phyloP scores from a whole-genome alignment of 1,284 basidiomycete genomes.

The Apiotrichum gracile region DNA sequence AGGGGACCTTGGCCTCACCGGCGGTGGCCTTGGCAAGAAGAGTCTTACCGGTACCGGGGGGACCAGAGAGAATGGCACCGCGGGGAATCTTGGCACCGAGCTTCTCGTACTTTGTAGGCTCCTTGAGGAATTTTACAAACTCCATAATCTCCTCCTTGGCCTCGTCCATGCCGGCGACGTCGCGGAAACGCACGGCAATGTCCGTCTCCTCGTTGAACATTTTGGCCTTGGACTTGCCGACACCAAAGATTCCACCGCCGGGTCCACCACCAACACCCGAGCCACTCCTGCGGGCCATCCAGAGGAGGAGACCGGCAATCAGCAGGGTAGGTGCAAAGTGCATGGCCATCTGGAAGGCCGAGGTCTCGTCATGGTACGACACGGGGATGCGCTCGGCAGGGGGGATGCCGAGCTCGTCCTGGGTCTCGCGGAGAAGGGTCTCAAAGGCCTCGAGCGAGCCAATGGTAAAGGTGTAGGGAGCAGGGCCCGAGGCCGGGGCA shows the following conservation, averaged over 20 bases:
- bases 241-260: constrained; percentile 86
- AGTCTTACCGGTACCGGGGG: constrained; percentile 98
- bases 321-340: constrained; percentile 93
- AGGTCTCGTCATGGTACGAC: constrained; percentile 92
- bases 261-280: constrained; percentile 55
- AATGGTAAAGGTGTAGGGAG: constrained; percentile 85
- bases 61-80: constrained; percentile 94
- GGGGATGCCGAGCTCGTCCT: constrained; percentile 86
- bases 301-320: constrained; percentile 83
- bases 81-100: constrained; percentile 98
- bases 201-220: constrained; percentile 98
- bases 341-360: constrained; percentile 71
- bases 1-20: constrained; percentile 93
- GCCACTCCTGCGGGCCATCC: constrained; percentile 72
- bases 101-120: constrained; percentile 88
- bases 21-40: constrained; percentile 97
- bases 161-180: constrained; percentile 99
- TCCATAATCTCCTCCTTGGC: constrained; percentile 99
- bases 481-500: constrained; percentile 43
- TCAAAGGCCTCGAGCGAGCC: constrained; percentile 97
- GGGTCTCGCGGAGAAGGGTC: constrained; percentile 86
- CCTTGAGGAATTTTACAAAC: constrained; percentile 98
- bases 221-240: constrained; percentile 92
- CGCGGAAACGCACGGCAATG: constrained; percentile 86
- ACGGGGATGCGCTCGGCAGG: constrained; percentile 91